Evolutionary conservation across 257 asterid species (phyloP).

Genomic region (Nicotiana noctiflora): DNA sequence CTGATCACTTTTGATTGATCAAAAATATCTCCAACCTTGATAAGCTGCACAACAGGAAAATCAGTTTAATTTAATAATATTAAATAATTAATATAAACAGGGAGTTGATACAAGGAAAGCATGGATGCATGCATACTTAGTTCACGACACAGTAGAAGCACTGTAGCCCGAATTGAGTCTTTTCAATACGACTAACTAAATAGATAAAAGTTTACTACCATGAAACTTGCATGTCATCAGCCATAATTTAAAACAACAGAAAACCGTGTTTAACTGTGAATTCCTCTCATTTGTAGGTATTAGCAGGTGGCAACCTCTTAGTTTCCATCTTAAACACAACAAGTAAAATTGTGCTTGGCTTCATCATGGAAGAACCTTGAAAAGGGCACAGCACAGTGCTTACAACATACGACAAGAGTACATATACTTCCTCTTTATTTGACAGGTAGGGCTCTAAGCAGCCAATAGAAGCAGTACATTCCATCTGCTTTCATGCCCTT

Average conservation of each 20-base stretch:
- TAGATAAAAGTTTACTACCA: background rate
- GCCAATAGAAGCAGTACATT: background rate
- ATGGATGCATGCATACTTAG: background rate
- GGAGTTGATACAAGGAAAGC: background rate
- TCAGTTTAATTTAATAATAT: background rate
- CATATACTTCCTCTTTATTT: background rate
- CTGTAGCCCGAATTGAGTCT: background rate
- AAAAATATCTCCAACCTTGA: constrained; percentile 77
- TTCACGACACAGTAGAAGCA: background rate
- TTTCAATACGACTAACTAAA: background rate
- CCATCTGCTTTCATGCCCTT: background rate
- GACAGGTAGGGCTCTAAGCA: background rate
- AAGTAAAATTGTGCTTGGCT: background rate
- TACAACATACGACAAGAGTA: background rate
- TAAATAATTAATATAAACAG: background rate
- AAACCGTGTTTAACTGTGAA: background rate
- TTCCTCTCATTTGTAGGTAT: background rate
- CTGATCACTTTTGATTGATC: constrained; percentile 76
- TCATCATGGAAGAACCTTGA: background rate
- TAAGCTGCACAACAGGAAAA: constrained; percentile 50
- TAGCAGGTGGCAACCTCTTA: background rate
- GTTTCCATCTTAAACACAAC: background rate
- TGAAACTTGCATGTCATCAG: background rate
- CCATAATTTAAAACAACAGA: background rate
- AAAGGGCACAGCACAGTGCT: background rate